These are phyloP conservation scores for Tilletia indica DNA, from an alignment of 1,284 basidiomycete genomes.

Conservation along the genomic window DNA sequence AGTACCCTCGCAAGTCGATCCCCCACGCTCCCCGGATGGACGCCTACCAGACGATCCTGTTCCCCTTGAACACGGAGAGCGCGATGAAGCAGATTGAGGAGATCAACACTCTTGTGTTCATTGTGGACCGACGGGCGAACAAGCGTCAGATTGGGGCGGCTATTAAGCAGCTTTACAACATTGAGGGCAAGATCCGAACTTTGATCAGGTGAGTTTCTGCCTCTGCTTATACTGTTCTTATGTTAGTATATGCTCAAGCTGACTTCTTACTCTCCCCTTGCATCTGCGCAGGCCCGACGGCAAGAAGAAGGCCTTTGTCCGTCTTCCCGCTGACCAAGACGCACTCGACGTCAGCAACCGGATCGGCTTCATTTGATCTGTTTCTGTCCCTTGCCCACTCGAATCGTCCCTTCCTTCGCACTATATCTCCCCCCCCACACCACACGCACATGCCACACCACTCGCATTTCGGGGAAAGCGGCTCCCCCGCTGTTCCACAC, in stretches of 20 bases:
- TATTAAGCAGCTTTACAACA: conserved; percentile 98
- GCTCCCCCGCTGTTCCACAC: too few relatives aligned
- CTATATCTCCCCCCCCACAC: background rate
- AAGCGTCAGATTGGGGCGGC: conserved; percentile 95
- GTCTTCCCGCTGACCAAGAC: conserved; percentile 90
- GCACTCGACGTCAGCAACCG: conserved; percentile 98
- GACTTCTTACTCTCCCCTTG: background rate
- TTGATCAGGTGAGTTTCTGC: conserved; percentile 75
- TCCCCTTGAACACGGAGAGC: conserved; percentile 64
- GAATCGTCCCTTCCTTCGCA: background rate
- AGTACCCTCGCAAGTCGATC: conserved; percentile 91
- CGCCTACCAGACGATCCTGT: conserved; percentile 89
- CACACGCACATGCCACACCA: background rate
- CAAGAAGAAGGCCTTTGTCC: conserved; percentile 98
- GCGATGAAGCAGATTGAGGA: conserved; percentile 90
- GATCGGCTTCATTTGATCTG: conserved; percentile 63
- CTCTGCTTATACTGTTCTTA: too few relatives aligned
- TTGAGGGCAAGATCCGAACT: conserved; percentile 95
- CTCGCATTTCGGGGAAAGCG: too few relatives aligned
- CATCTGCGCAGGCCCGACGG: conserved; percentile 77
- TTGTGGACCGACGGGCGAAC: conserved; percentile 91
- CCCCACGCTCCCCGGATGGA: conserved; percentile 96
- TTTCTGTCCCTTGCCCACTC: background rate
- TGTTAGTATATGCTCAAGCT: background rate
- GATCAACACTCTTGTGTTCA: conserved; percentile 97